A percentile compares a stretch with the other conserved stretches of the same genome.
These are phyloP conservation scores for Tetradesmus obliquus DNA, from an alignment of 139 green algal genomes.

Conservation along the genomic window DNA sequence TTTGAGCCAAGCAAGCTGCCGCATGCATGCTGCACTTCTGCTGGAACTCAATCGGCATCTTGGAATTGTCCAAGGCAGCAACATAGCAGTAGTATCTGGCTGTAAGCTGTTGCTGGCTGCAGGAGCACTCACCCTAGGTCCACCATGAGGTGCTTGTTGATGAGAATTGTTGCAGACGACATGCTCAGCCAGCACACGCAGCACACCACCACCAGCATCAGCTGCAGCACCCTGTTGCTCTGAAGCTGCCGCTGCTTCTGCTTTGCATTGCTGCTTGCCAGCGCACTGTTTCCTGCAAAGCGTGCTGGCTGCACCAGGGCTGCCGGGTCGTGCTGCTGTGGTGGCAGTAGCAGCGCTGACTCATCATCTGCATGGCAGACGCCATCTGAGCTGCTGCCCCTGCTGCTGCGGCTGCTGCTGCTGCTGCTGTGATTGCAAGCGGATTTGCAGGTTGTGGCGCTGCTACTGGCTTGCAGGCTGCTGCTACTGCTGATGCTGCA, in stretches of 20 bases:
- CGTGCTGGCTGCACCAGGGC: background rate
- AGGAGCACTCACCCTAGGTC: slow-evolving; percentile 20
- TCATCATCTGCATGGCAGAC: background rate
- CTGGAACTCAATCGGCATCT: background rate
- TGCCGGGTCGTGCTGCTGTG: background rate
- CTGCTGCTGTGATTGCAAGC: background rate
- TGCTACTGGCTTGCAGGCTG: background rate
- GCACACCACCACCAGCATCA: background rate
- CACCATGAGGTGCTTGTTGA: slow-evolving; percentile 62
- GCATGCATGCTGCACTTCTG: background rate
- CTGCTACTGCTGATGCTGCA: background rate
- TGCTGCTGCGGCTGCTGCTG: background rate
- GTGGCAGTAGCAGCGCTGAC: background rate
- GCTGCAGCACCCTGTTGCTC: background rate
- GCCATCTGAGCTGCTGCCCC: background rate
- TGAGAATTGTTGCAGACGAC: slow-evolving; percentile 44
- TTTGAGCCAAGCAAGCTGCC: background rate
- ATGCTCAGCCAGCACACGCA: slow-evolving; percentile 40
- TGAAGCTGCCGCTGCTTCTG: background rate
- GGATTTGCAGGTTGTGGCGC: background rate
- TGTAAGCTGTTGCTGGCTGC: background rate
- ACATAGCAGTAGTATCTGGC: background rate
- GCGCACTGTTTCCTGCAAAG: background rate
- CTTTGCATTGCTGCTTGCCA: background rate
- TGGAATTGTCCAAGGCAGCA: background rate